Conservation (phyloP, 192 early-diverging fungal species). For the Coemansia sp. region DNA sequence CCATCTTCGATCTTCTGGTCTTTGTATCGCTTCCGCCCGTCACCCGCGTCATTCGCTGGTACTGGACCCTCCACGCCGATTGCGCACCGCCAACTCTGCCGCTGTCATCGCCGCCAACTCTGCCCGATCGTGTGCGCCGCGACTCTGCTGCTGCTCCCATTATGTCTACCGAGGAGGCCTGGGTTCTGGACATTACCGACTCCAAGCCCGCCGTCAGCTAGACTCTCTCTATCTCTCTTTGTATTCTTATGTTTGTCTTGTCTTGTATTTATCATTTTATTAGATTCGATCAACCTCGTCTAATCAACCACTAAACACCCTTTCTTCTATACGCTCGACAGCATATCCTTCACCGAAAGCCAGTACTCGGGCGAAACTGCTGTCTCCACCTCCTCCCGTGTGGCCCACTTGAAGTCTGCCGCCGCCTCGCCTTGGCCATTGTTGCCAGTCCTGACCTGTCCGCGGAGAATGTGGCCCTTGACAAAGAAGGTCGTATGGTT, state of each 20-base stretch:
- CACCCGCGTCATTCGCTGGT: constrained; percentile 40
- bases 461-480: constrained; percentile 79
- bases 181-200: constrained; percentile 13
- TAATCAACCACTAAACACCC: background rate
- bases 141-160: background rate
- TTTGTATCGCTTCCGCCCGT: constrained; percentile 44
- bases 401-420: constrained; percentile 50
- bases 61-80: constrained; percentile 47
- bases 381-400: constrained; percentile 43
- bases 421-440: background rate
- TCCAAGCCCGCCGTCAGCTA: constrained; percentile 6
- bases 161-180: constrained; percentile 3
- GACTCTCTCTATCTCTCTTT: background rate
- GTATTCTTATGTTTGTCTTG: background rate
- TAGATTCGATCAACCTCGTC: background rate
- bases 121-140: no score
- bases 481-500: constrained; percentile 76
- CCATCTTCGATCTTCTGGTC: constrained; percentile 32
- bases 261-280: background rate
- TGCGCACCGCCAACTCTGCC: background rate
- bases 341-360: constrained; percentile 43
- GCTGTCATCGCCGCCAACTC: no score
- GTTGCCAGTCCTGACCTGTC: constrained; percentile 56
- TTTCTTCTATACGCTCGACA: constrained; percentile 27
- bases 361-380: constrained; percentile 47